phyloP scores from a whole-genome alignment of 352 stramenopile genomes.

The Globisporangium paroecandrum region DNA sequence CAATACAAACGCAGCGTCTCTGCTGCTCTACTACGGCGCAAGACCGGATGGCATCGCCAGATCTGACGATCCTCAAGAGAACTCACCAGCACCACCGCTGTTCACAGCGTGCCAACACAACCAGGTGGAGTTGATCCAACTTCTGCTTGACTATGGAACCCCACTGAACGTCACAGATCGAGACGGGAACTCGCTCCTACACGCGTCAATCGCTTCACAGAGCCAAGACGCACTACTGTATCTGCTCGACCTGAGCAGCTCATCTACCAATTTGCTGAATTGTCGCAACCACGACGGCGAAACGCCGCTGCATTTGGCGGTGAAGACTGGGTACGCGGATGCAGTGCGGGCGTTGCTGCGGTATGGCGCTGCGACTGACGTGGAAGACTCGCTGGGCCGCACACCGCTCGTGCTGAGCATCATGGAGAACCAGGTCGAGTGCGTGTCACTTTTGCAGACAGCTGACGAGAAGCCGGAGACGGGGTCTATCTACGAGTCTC shows the following conservation, averaged over 20 bases:
- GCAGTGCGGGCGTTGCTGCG: conserved; percentile 40
- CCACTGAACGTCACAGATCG: conserved; percentile 73
- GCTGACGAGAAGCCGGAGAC: too few species aligned
- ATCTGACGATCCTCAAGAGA: background rate
- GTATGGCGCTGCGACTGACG: conserved; percentile 35
- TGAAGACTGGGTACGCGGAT: conserved; percentile 37
- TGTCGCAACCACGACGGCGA: conserved; percentile 86
- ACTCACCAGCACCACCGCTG: conserved; percentile 24
- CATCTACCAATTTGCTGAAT: conserved; percentile 63
- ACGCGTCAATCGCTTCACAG: conserved; percentile 73
- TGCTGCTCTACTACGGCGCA: conserved; percentile 54
- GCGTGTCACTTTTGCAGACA: conserved; percentile 57
- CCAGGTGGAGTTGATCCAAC: conserved; percentile 37
- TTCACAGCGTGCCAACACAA: conserved; percentile 42
- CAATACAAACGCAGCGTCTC: conserved; percentile 31
- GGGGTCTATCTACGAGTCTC: background rate
- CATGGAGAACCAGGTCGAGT: conserved; percentile 67
- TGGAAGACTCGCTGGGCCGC: conserved; percentile 55
- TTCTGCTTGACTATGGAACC: conserved; percentile 47
- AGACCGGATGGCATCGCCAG: conserved; percentile 21
- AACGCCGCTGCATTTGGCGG: conserved; percentile 87
- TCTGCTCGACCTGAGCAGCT: conserved; percentile 38
- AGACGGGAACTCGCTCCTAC: conserved; percentile 85
- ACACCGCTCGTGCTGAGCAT: conserved; percentile 66
- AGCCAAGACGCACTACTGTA: conserved; percentile 74